These are phyloP conservation scores for Evernia prunastri DNA, from an alignment of 495 filamentous ascomycete genomes.

Conservation along the genomic window DNA sequence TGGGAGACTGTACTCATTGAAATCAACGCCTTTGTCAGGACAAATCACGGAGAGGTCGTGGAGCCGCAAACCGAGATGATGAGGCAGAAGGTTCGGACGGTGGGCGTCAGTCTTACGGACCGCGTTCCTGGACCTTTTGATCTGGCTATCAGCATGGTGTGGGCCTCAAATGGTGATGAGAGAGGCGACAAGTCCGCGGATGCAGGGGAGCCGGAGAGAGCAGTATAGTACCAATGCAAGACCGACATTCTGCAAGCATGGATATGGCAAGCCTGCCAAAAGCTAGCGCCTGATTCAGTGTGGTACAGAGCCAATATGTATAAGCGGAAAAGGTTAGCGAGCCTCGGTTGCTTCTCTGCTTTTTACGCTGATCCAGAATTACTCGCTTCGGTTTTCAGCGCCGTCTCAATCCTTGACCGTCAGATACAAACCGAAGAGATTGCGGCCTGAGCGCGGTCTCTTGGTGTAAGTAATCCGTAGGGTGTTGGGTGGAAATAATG, in stretches of 20 bases:
- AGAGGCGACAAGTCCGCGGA: constrained; percentile 30
- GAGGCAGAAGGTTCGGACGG: constrained; percentile 71
- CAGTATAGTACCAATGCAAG: not conserved
- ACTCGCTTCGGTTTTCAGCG: not conserved
- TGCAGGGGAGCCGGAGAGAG: not conserved
- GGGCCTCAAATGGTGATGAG: constrained; percentile 52
- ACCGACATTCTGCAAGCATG: not conserved
- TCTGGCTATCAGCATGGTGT: constrained; percentile 73
- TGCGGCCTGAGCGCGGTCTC: not conserved
- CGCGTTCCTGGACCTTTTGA: constrained; percentile 81
- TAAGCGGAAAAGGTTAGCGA: not conserved
- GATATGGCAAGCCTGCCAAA: not conserved
- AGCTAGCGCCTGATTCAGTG: not conserved
- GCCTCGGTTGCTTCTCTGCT: not conserved
- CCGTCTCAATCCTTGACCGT: not conserved
- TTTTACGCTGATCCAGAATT: not conserved
- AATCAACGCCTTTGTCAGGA: constrained; percentile 88
- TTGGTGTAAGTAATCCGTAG: not conserved
- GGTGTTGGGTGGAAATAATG: no score
- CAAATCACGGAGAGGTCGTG: constrained; percentile 81
- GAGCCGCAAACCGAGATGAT: constrained; percentile 87
- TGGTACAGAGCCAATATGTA: not conserved
- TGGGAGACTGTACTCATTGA: constrained; percentile 92
- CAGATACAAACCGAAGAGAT: no score
- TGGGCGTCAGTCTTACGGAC: constrained; percentile 87